Evolutionary conservation across 2,329 filamentous ascomycete species (phyloP), one percentile per base, ranked within the genome.

Genomic region (Fusarium subglutinans): DNA sequence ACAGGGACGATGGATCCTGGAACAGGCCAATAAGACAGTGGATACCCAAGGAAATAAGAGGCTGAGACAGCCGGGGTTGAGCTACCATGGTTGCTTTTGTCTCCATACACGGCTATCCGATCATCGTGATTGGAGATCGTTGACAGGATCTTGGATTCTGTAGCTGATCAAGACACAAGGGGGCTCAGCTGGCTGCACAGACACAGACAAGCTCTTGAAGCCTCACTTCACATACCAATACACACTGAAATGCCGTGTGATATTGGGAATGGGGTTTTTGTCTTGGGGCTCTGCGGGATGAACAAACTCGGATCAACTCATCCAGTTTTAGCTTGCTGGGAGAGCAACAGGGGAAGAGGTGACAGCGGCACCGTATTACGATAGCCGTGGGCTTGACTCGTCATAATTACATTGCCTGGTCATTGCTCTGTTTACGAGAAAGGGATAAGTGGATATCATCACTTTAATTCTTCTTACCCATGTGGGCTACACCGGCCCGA

Each of bases 251-350:
- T 38, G 7, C 5, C 35, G 20, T 17, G 41, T 35, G 41, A 28
- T 24, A 12, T 35, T 28, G n/a, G 30, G 14, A 18, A 18, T n/a
- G n/a, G n/a, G 51, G 22, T 28, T 24, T 12, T 43, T 43, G 38
- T 30, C 26, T 38, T 35, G 40, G 62, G 47, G 62, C 62, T 68
- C 62, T 68, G 62, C 54, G 47, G 40, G 30, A 24, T 51, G 48
- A 53, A 28, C 41, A 35, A 43, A 20, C 11, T 28, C 37, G 14
- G 37, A 9, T 18, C 37, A n/a, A 14, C 18, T 40, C 24, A 3
- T 24, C 24, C 5, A n/a, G 3, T 13, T 6, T 22, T n/a, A 38
- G 7, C 33, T n/a, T 22, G 8, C 18, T 15, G 3, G 35, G 17
- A 26, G 24, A n/a, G 51, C 2, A 37, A 26, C 14, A 26, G 18